phyloP scores from a whole-genome alignment of 108 stramenopile genomes.

The Skeletonema marinoi region DNA sequence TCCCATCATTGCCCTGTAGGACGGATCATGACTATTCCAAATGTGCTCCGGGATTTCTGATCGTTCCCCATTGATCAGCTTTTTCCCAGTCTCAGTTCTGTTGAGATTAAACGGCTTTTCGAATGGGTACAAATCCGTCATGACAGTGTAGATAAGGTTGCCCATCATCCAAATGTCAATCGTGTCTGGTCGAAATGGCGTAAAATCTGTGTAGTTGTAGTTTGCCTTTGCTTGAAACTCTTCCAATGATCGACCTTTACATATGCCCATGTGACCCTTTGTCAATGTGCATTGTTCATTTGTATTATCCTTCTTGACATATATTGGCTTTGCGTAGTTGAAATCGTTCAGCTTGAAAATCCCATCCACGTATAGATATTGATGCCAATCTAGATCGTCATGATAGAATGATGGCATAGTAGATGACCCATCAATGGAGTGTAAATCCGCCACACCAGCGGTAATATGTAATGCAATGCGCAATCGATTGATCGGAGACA shows the following conservation, averaged over 20 bases:
- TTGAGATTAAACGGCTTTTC: slow-evolving; percentile 42
- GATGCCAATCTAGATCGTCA: slow-evolving; percentile 54
- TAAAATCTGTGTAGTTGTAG: not conserved
- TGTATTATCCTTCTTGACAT: slow-evolving; percentile 15
- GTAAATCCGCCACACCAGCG: slow-evolving; percentile 54
- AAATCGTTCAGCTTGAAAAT: slow-evolving; percentile 42
- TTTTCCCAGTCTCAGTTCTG: slow-evolving; percentile 2
- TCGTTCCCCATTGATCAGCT: slow-evolving; percentile 33
- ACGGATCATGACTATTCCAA: slow-evolving; percentile 29
- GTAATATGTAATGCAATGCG: slow-evolving; percentile 41
- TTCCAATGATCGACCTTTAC: slow-evolving; percentile 42
- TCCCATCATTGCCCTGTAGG: slow-evolving; percentile 31
- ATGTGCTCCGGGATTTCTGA: slow-evolving; percentile 33
- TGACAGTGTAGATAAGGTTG: slow-evolving; percentile 41
- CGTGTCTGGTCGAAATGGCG: slow-evolving; percentile 6
- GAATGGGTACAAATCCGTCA: slow-evolving; percentile 41
- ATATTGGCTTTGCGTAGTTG: slow-evolving; percentile 36
- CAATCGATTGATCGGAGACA: slow-evolving; percentile 14
- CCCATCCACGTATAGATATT: slow-evolving; percentile 39
- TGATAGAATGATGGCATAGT: slow-evolving; percentile 41
- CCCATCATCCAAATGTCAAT: slow-evolving; percentile 57
- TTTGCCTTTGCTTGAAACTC: slow-evolving; percentile 4
- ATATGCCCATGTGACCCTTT: slow-evolving; percentile 27
- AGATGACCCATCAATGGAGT: slow-evolving; percentile 35
- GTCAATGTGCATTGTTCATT: slow-evolving; percentile 19